These are phyloP conservation scores for Aspergillus puulaauensis DNA, from an alignment of 2,329 filamentous ascomycete species.

Conservation along the genomic window DNA sequence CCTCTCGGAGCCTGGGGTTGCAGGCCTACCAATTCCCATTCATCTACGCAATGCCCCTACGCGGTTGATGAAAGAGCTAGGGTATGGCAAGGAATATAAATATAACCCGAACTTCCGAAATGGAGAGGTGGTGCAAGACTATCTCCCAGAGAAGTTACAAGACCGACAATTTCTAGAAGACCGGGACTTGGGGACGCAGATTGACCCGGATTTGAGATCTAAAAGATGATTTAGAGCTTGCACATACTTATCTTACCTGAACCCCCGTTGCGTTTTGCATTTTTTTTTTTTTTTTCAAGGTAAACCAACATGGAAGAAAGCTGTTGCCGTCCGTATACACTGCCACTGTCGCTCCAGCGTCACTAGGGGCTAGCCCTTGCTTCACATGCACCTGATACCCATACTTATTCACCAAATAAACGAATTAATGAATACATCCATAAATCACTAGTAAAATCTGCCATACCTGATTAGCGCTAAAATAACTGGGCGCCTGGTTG, in stretches of 20 bases:
- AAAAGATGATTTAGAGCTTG: conserved; percentile 7
- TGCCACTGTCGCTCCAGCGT: background rate
- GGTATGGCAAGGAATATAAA: conserved; percentile 89
- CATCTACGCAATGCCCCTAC: conserved; percentile 93
- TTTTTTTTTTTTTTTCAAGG: too few relatives aligned
- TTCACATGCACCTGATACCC: background rate
- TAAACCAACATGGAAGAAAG: too few relatives aligned
- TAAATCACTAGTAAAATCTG: background rate
- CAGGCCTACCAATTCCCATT: conserved; percentile 76
- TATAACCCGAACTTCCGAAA: conserved; percentile 90
- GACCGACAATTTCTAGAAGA: conserved; percentile 77
- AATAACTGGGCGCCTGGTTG: background rate
- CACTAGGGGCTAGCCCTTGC: background rate
- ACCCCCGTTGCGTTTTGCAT: background rate
- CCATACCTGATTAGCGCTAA: too few relatives aligned
- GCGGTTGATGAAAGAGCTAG: conserved; percentile 86
- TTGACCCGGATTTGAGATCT: conserved; percentile 66
- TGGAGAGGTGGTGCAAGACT: conserved; percentile 81
- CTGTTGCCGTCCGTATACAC: background rate
- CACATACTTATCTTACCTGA: background rate
- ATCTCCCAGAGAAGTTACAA: conserved; percentile 74
- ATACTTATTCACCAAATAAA: background rate
- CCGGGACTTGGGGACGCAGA: conserved; percentile 71
- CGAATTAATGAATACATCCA: background rate
- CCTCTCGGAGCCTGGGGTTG: conserved; percentile 78